phyloP scores from a whole-genome alignment of 352 stramenopile genomes.

The Phytophthora crassamura region DNA sequence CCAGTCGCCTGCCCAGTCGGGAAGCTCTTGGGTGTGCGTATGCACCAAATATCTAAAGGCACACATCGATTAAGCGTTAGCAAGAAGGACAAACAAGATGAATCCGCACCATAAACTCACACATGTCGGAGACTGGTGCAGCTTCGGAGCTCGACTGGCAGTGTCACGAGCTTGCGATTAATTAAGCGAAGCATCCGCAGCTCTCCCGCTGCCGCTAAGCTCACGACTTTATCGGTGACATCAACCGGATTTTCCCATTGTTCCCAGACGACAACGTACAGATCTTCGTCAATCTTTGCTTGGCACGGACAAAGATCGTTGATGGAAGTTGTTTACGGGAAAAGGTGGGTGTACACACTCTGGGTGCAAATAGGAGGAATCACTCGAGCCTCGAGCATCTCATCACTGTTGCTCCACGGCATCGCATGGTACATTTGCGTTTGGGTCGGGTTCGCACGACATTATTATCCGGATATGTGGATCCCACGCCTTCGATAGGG shows the following conservation, averaged over 20 bases:
- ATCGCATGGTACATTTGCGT: constrained; percentile 12
- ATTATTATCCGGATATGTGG: constrained; percentile 33
- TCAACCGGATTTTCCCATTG: constrained; percentile 36
- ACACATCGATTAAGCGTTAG: background rate
- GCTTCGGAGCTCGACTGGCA: constrained; percentile 33
- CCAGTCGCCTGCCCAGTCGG: constrained; percentile 38
- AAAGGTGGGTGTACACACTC: constrained; percentile 42
- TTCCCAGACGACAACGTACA: constrained; percentile 18
- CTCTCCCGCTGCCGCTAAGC: constrained; percentile 33
- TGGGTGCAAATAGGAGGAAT: background rate
- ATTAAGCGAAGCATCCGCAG: constrained; percentile 50
- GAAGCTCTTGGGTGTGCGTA: constrained; percentile 25
- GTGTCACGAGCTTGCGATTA: constrained; percentile 34
- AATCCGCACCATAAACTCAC: constrained; percentile 23
- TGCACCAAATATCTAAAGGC: constrained; percentile 41
- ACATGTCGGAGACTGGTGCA: constrained; percentile 46
- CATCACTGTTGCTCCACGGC: constrained; percentile 26
- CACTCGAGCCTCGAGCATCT: constrained; percentile 4
- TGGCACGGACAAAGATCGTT: constrained; percentile 43
- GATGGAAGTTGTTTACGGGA: constrained; percentile 12
- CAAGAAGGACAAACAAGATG: background rate
- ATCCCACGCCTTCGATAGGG: constrained; percentile 26
- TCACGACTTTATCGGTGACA: constrained; percentile 32
- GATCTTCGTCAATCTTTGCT: constrained; percentile 40
- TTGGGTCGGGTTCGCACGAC: constrained; percentile 30